Evolutionary conservation across 139 green algal genomes (phyloP).

Genomic region (Axilococcus clingmanii): DNA sequence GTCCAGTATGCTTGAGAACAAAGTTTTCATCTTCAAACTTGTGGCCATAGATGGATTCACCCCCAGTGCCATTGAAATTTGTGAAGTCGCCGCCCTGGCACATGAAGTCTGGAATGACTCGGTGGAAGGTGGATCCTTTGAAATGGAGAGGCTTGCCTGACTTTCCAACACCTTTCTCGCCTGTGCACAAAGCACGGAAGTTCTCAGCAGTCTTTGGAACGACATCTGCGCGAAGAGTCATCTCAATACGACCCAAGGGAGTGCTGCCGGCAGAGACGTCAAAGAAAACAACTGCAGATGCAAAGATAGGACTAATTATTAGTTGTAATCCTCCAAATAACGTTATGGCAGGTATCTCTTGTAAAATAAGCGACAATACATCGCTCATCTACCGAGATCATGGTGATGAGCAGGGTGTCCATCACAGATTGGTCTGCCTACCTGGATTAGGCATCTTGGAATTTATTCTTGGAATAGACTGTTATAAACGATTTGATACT

Average conservation of each 20-base stretch:
- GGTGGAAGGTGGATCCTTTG: slow-evolving; percentile 78
- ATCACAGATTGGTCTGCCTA: not conserved
- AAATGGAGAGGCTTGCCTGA: slow-evolving; percentile 78
- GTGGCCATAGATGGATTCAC: slow-evolving; percentile 79
- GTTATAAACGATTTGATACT: too few species aligned
- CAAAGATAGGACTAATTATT: not conserved
- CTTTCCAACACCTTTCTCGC: slow-evolving; percentile 55
- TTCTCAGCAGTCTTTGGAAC: slow-evolving; percentile 87
- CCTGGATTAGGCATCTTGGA: not conserved
- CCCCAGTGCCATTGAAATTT: slow-evolving; percentile 54
- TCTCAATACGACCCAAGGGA: slow-evolving; percentile 55
- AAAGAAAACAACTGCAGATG: slow-evolving; percentile 44
- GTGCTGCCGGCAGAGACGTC: slow-evolving; percentile 37
- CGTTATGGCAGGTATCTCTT: not conserved
- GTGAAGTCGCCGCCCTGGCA: slow-evolving; percentile 65
- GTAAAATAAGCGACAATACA: not conserved
- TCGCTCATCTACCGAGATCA: not conserved
- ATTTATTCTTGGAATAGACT: too few species aligned
- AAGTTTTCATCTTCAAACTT: slow-evolving; percentile 35
- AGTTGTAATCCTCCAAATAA: not conserved
- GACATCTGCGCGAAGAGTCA: slow-evolving; percentile 63
- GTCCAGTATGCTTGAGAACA: slow-evolving; percentile 31
- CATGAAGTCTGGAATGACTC: slow-evolving; percentile 57
- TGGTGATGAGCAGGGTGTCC: not conserved
- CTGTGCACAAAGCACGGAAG: slow-evolving; percentile 67